phyloP scores from a whole-genome alignment of 192 early-diverging fungal species.

The Chytriomyces confervae region DNA sequence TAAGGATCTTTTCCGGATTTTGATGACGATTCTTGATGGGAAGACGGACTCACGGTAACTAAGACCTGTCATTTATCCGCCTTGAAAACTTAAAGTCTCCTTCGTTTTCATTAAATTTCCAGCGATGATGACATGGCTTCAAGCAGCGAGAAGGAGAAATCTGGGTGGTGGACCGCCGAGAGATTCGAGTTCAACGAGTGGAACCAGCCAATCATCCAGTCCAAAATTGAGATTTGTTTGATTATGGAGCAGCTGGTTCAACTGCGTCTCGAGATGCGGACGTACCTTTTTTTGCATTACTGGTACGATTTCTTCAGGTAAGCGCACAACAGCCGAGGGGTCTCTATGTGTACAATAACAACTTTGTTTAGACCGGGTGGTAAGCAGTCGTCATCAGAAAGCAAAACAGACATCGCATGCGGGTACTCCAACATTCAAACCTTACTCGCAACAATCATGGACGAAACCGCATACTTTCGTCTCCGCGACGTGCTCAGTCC shows the following conservation, averaged over 20 bases:
- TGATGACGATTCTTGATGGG: slow-evolving; percentile 38
- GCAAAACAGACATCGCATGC: background rate
- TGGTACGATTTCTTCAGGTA: slow-evolving; percentile 34
- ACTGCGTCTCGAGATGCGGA: slow-evolving; percentile 35
- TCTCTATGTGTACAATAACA: background rate
- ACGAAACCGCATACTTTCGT: slow-evolving; percentile 36
- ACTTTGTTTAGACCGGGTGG: background rate
- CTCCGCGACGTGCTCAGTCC: slow-evolving; percentile 37
- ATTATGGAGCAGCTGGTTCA: slow-evolving; percentile 40
- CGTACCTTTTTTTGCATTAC: slow-evolving; percentile 26
- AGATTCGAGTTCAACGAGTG: slow-evolving; percentile 38
- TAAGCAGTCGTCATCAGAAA: background rate
- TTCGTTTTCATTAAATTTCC: background rate
- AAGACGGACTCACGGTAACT: slow-evolving; percentile 25
- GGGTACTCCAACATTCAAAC: slow-evolving; percentile 20
- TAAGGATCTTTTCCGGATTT: slow-evolving; percentile 17
- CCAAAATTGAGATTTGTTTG: slow-evolving; percentile 41
- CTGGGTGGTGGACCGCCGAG: slow-evolving; percentile 13
- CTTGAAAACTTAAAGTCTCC: background rate
- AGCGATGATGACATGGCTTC: slow-evolving; percentile 12
- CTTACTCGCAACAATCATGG: slow-evolving; percentile 27
- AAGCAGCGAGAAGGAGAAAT: background rate
- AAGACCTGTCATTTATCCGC: background rate
- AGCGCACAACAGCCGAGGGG: background rate
- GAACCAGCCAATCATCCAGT: slow-evolving; percentile 32